Evolutionary conservation across 2,329 filamentous ascomycete genomes (phyloP).

Genomic region (Calonectria naviculata): DNA sequence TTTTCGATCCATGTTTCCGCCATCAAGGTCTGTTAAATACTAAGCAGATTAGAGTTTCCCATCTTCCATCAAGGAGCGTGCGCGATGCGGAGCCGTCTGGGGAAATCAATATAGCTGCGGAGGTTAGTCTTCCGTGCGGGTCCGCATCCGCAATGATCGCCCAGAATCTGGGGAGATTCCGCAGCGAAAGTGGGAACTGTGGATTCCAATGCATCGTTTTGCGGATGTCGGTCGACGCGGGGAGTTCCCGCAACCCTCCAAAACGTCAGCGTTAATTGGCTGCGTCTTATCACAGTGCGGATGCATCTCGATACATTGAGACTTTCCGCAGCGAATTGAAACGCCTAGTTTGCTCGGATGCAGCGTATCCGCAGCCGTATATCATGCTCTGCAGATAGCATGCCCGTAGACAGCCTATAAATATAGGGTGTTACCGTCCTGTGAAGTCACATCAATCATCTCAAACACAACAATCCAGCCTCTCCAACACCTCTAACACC

Average conservation of each 20-base stretch:
- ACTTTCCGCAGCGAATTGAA: background rate
- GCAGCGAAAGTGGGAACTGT: background rate
- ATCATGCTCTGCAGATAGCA: background rate
- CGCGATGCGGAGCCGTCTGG: background rate
- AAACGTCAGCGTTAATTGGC: background rate
- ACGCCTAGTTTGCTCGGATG: background rate
- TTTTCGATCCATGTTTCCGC: too few relatives aligned
- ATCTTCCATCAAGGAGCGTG: background rate
- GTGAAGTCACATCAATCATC: background rate
- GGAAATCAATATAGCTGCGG: background rate
- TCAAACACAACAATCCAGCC: background rate
- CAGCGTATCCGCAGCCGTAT: background rate
- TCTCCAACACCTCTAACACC: too few relatives aligned
- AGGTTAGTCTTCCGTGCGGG: slow-evolving; percentile 1
- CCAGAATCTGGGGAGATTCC: background rate
- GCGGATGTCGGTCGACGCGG: background rate
- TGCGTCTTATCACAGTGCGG: background rate
- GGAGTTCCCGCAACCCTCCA: background rate
- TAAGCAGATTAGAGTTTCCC: background rate
- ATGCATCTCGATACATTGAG: background rate
- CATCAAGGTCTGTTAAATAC: background rate
- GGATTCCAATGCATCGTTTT: background rate
- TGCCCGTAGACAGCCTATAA: background rate
- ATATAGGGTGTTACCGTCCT: background rate
- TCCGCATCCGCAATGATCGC: slow-evolving; percentile 18